Base-by-base conservation (phyloP, 495 filamentous ascomycete genomes). In the Penicillium salamii region DNA sequence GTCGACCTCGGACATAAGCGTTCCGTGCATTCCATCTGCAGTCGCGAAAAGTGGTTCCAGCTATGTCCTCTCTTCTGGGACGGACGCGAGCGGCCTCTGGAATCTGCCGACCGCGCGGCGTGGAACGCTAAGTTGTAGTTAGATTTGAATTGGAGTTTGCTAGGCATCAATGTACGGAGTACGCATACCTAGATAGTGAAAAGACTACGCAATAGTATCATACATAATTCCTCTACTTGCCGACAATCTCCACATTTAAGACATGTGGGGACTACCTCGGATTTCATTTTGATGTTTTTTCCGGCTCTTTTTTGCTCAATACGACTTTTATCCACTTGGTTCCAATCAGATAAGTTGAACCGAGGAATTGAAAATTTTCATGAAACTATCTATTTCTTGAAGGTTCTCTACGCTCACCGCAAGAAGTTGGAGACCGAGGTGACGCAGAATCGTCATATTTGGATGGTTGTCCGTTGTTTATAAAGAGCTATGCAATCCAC, bases 31-130 rank as follows among this genome's bases (percentile, higher is more conserved):
- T 72, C 81, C 33, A 68, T 68, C 31, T 80, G 76, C 59, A 78
- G 75, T 42, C 70, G 84, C 34, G 84, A 88, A 64, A 75, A 81
- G 40, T 88, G 82, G 71, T 88, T 88, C 69, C 79, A 84, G 60
- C 61, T 86, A 15, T 83, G 79, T 50, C 83, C 84, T 9, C 63
- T 87, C 13, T 76, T 62, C 42, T 73, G 70, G 71, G 72, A 75
- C 46, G 70, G 68, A 7, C 53, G 72, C 3, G 68, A 76, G 44
- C 54, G 67, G 20, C 73, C 72, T 1, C 46, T 75, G 31, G 75
- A 75, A 55, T 72, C 62, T 24, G 64, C 75, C 17, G 75, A 78
- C 53, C 68, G 75, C 13, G 69, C 67, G 8, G 71, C 73, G 0
- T 78, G 72, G 72, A 72, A 78, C 52, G 72, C 74, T 17, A 78